Percentiles rank a stretch among this genome's conserved stretches.
phyloP scores from a whole-genome alignment of 495 filamentous ascomycete genomes.

The Penicillium daleae region DNA sequence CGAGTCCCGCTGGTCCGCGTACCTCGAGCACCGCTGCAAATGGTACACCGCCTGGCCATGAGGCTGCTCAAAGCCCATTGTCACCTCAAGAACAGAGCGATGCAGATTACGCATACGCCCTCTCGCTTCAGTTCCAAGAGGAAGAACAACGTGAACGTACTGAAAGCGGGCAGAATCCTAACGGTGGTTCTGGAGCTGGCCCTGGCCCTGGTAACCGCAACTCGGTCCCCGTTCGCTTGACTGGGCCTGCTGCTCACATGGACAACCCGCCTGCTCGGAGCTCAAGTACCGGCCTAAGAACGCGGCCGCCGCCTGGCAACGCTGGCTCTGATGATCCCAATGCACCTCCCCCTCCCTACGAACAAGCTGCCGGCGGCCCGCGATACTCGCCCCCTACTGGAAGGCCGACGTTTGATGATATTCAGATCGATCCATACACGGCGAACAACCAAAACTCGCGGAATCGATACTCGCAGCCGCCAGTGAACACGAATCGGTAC shows the following conservation, averaged over 20 bases:
- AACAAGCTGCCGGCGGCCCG: conserved; percentile 69
- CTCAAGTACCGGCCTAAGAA: conserved; percentile 30
- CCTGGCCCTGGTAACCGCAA: conserved; percentile 3
- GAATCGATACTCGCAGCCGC: conserved; percentile 19
- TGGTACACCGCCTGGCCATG: conserved; percentile 5
- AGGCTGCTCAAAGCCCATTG: conserved; percentile 20
- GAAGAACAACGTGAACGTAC: conserved; percentile 38
- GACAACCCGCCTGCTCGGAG: conserved; percentile 25
- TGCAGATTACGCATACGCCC: conserved; percentile 53
- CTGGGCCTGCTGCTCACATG: conserved; percentile 19
- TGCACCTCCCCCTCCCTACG: conserved; percentile 78
- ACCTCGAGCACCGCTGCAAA: conserved; percentile 32
- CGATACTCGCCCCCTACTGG: conserved; percentile 66
- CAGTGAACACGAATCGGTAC: conserved; percentile 24
- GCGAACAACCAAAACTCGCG: conserved; percentile 31
- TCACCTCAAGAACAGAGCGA: conserved; percentile 51
- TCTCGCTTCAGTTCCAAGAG: conserved; percentile 52
- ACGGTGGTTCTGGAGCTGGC: conserved; percentile 7
- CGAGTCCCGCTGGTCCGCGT: conserved; percentile 32
- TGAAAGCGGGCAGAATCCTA: conserved; percentile 9
- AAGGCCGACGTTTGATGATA: conserved; percentile 46
- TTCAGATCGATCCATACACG: conserved; percentile 34
- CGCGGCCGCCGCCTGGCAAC: conserved; percentile 26
- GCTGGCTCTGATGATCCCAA: conserved; percentile 48
- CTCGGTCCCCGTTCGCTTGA: conserved; percentile 12